A percentile compares a stretch with the other conserved stretches of the same genome.
Evolutionary conservation across 1,284 basidiomycete species (phyloP).

Genomic region (Erythrobasidium hasegawianum): DNA sequence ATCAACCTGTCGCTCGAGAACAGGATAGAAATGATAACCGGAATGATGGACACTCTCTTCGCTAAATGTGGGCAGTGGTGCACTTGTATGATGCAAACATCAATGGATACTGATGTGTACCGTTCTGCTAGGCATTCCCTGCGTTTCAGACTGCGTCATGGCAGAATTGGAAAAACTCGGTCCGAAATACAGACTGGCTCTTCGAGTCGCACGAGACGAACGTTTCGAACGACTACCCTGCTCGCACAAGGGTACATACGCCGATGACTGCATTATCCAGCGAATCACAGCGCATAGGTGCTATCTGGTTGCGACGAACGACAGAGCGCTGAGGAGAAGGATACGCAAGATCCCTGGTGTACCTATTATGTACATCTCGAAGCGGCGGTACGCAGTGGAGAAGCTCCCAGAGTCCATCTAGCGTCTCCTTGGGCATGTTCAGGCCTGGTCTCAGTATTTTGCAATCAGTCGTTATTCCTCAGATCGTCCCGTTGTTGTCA

Average conservation of each 20-base stretch:
- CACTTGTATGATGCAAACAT: background rate
- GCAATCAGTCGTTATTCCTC: no score
- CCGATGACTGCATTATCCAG: slow-evolving; percentile 96
- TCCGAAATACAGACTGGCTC: slow-evolving; percentile 87
- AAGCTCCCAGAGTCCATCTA: slow-evolving; percentile 65
- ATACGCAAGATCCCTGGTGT: slow-evolving; percentile 92
- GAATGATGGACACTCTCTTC: slow-evolving; percentile 99
- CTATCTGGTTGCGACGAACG: slow-evolving; percentile 97
- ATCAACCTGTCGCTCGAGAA: slow-evolving; percentile 99
- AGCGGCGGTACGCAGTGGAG: slow-evolving; percentile 84
- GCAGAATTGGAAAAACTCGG: slow-evolving; percentile 97
- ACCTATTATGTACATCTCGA: slow-evolving; percentile 94
- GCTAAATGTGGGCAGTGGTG: slow-evolving; percentile 75
- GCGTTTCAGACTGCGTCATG: slow-evolving; percentile 96
- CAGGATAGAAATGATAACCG: slow-evolving; percentile 90
- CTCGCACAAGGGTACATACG: slow-evolving; percentile 91
- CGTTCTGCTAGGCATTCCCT: slow-evolving; percentile 76
- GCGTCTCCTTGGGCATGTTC: no score
- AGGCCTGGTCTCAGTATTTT: no score
- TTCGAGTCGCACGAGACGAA: slow-evolving; percentile 92
- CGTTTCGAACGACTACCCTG: slow-evolving; percentile 91
- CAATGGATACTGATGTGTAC: background rate
- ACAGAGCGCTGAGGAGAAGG: slow-evolving; percentile 84
- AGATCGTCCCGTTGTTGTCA: no score
- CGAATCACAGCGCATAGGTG: slow-evolving; percentile 91